Percentiles rank a stretch among this genome's conserved stretches.
phyloP scores from a whole-genome alignment of 495 filamentous ascomycete species.

The Oidiodendron maius region DNA sequence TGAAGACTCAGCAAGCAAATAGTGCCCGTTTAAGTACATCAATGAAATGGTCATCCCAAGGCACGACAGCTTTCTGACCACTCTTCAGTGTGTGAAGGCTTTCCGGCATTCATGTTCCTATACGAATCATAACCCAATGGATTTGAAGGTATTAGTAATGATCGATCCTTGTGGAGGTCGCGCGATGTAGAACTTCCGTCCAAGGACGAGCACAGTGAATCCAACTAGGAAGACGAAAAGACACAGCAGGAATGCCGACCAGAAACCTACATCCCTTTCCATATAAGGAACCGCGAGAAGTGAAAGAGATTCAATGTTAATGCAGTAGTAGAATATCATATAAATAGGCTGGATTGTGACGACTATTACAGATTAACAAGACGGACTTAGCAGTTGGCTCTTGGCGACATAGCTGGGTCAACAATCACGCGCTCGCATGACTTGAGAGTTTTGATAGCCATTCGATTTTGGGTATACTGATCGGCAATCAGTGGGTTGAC shows the following conservation, averaged over 20 bases:
- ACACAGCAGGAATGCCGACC: constrained; percentile 50
- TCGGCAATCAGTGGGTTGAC: constrained; percentile 68
- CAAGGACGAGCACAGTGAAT: constrained; percentile 2
- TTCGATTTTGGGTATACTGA: constrained; percentile 43
- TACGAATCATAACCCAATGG: constrained; percentile 36
- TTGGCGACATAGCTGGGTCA: constrained; percentile 63
- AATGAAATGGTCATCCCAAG: constrained; percentile 36
- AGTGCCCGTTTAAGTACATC: constrained; percentile 35
- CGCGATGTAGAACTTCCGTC: constrained; percentile 8
- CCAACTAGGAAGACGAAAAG: constrained; percentile 23
- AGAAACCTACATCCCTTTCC: constrained; percentile 60
- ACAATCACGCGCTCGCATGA: constrained; percentile 67
- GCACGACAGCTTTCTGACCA: background rate
- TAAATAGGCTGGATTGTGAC: constrained; percentile 64
- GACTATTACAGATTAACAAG: too few relatives aligned
- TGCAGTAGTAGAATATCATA: constrained; percentile 59
- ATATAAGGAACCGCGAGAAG: constrained; percentile 57
- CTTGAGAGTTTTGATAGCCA: constrained; percentile 53
- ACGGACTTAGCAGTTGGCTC: too few relatives aligned
- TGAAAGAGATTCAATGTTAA: constrained; percentile 70
- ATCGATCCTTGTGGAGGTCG: constrained; percentile 32
- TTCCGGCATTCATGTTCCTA: constrained; percentile 46
- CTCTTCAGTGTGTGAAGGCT: constrained; percentile 35
- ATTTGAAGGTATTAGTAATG: constrained; percentile 35
- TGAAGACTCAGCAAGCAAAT: constrained; percentile 40